These are phyloP conservation scores for Xylaria cubensis DNA, from an alignment of 495 filamentous ascomycete species.

Conservation along the genomic window DNA sequence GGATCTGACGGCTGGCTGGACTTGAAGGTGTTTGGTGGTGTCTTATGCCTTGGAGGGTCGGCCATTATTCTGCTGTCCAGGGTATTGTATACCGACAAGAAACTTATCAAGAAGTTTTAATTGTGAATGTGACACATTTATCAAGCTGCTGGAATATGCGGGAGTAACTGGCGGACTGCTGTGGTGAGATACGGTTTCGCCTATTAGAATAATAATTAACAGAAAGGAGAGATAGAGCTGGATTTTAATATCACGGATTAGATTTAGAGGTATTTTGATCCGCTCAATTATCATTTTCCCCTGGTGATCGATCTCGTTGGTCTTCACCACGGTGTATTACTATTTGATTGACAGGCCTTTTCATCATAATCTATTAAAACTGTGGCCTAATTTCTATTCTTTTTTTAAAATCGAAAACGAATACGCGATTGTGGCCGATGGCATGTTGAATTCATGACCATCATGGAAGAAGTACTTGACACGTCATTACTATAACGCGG, in stretches of 20 bases:
- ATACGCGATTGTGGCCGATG: not conserved
- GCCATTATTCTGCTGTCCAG: constrained; percentile 28
- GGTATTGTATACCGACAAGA: constrained; percentile 16
- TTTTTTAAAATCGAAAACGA: not conserved
- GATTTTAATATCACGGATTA: not conserved
- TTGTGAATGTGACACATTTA: not conserved
- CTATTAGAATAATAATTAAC: not conserved
- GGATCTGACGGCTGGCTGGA: constrained; percentile 20
- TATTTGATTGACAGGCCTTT: not conserved
- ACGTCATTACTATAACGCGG: not conserved
- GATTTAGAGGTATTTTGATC: not conserved
- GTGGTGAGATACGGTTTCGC: not conserved
- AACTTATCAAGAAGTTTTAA: constrained; percentile 3
- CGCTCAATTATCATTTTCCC: not conserved
- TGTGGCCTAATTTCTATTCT: not conserved
- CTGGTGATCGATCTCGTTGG: not conserved
- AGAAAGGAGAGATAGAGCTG: not conserved
- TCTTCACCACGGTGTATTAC: not conserved
- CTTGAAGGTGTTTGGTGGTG: constrained; percentile 30
- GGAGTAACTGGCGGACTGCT: not conserved
- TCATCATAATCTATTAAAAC: not conserved
- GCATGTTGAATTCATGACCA: not conserved
- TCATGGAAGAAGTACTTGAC: not conserved
- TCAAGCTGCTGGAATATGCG: not conserved
- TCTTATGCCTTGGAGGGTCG: constrained; percentile 31